These are phyloP conservation scores for Dioszegia aurantiaca DNA, from an alignment of 768 basidiomycete species.

Conservation along the genomic window DNA sequence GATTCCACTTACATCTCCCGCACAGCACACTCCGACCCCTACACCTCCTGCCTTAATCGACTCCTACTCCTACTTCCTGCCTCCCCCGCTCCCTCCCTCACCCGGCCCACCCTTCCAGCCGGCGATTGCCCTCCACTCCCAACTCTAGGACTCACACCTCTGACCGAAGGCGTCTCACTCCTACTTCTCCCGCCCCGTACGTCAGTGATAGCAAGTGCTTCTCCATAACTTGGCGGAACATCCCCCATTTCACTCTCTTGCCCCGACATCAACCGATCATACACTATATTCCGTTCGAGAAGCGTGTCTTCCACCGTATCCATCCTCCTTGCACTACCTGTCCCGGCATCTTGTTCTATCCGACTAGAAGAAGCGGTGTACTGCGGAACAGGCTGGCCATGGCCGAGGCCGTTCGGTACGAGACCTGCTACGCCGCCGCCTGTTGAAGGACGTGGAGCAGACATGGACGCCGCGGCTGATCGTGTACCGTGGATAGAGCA, in stretches of 20 bases:
- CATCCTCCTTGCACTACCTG: not conserved
- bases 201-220: slow-evolving; percentile 37
- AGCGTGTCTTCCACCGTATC: slow-evolving; percentile 38
- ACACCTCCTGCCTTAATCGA: slow-evolving; percentile 17
- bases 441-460: not conserved
- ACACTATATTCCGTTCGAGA: slow-evolving; percentile 57
- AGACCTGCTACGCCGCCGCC: too few species aligned
- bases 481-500: slow-evolving; percentile 50
- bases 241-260: slow-evolving; percentile 78
- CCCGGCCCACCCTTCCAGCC: not conserved
- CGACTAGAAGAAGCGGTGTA: too few species aligned
- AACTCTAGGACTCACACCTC: not conserved
- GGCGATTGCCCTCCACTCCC: not conserved
- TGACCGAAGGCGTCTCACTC: slow-evolving; percentile 1
- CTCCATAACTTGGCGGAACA: slow-evolving; percentile 72
- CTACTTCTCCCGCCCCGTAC: slow-evolving; percentile 9
- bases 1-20: not conserved
- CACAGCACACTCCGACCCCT: not conserved
- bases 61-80: slow-evolving; percentile 23
- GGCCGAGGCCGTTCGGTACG: too few species aligned
- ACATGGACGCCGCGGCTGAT: slow-evolving; percentile 1
- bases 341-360: too few species aligned
- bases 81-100: slow-evolving; percentile 11
- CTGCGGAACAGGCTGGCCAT: too few species aligned
- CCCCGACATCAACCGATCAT: slow-evolving; percentile 77